Evolutionary conservation across 495 filamentous ascomycete species (phyloP).

Genomic region (Penicillium salamii): DNA sequence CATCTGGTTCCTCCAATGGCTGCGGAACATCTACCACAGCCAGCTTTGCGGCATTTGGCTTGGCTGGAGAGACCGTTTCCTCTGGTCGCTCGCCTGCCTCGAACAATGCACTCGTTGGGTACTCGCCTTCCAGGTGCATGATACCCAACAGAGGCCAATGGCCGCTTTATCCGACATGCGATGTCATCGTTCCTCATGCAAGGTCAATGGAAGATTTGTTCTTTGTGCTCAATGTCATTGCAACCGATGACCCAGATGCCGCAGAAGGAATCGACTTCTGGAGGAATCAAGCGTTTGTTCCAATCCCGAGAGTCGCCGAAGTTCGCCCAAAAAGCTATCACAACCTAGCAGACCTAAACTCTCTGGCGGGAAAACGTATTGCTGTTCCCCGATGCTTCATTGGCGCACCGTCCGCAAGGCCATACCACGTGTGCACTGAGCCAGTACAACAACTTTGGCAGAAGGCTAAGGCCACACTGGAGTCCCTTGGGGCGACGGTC

Average conservation of each 20-base stretch:
- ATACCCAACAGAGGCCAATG: slow-evolving; percentile 15
- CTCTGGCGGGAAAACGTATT: slow-evolving; percentile 4
- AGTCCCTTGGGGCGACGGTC: slow-evolving; percentile 2
- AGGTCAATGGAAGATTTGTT: slow-evolving; percentile 14
- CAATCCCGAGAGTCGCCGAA: slow-evolving; percentile 1
- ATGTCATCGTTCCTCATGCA: slow-evolving; percentile 15
- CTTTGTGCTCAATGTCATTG: slow-evolving; percentile 9
- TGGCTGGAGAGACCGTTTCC: slow-evolving; percentile 17
- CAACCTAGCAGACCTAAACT: background rate
- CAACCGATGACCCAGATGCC: background rate
- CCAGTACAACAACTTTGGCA: slow-evolving; percentile 5
- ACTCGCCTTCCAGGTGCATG: slow-evolving; percentile 14
- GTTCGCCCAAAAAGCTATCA: slow-evolving; percentile 7
- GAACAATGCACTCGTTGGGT: slow-evolving; percentile 15
- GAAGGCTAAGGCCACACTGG: background rate
- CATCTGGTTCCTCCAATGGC: slow-evolving; percentile 25
- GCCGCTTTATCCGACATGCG: slow-evolving; percentile 15
- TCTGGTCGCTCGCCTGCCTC: slow-evolving; percentile 17
- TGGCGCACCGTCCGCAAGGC: background rate
- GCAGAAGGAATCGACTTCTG: slow-evolving; percentile 10
- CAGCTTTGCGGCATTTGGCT: slow-evolving; percentile 19
- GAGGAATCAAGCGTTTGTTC: slow-evolving; percentile 12
- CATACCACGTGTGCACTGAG: slow-evolving; percentile 2
- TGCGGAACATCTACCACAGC: slow-evolving; percentile 24
- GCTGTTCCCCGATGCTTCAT: slow-evolving; percentile 4